Base-by-base conservation (phyloP, 2,329 filamentous ascomycete species). In the Geosmithia flava region DNA sequence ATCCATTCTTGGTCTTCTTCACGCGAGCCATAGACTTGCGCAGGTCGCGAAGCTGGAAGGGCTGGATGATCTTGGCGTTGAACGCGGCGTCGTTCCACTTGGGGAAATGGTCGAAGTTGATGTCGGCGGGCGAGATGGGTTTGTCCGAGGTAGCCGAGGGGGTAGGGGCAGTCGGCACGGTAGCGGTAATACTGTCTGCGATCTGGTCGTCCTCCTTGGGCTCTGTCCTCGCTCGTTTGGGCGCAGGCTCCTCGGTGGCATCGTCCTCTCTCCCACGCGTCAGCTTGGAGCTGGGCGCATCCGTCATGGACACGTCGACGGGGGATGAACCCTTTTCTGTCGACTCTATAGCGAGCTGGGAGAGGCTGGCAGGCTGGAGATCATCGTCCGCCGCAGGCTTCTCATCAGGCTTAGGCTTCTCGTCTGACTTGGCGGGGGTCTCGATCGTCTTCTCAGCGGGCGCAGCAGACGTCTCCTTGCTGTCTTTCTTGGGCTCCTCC, bases 1-100 rank as follows among this genome's bases (percentile, higher is more conserved):
- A 67, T 2, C 91, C 87, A 51, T 83, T 80, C 61, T 91, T 88
- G 44, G 87, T 90, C 66, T 95, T 93, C 69, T 94, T 95, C 49
- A 91, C 74, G 47, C 83, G 81, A 30, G 80, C 83, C 47, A 91
- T 68, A 30, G 82, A 74, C 52, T 80, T 78, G 33, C 82, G 67
- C 42, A 86, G 71, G 54, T 80, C 81, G 47, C 76, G 77, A 49
- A 71, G 72, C 55, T 85, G 80, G 47, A 72, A 71, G 1, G 67
- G 56, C 1, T 81, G 81, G 48, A 88, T 75, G 1, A 69, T 62
- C 45, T 70, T 66, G 47, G 64, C 62, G 54, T 72, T 68, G 1
- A 70, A 65, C 3, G 67, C 63, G 0, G 62, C 45, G 48, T 76
- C 69, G 17, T 62, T 61, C 60, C 74, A 66, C 20, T 62, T 62